Conservation (phyloP, 1,284 basidiomycete genomes). For the Tranzscheliella williamsii region DNA sequence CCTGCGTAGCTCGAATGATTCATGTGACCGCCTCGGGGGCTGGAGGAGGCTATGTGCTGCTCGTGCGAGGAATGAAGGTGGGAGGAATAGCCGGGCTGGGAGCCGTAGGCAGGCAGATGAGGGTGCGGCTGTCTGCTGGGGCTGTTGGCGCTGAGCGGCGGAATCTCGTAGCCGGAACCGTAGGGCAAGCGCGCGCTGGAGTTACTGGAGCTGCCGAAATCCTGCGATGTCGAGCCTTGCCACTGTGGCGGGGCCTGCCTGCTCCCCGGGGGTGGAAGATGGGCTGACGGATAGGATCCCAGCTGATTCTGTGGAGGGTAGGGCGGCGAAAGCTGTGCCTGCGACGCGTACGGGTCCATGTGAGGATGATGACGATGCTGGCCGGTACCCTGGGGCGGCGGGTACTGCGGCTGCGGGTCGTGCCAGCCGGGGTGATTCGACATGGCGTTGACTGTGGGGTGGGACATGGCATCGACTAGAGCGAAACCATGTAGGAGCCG, state of each 20-base stretch:
- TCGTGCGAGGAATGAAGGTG: conserved; percentile 8
- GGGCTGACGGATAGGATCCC: conserved; percentile 11
- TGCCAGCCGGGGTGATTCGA: conserved; percentile 31
- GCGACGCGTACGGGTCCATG: conserved; percentile 21
- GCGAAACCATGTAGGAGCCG: too few relatives aligned
- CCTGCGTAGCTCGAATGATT: too few relatives aligned
- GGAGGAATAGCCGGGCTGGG: conserved; percentile 10
- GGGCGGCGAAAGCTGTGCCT: conserved; percentile 6
- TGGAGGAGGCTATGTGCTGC: conserved; percentile 10
- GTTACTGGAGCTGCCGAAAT: conserved; percentile 8
- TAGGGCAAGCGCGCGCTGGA: conserved; percentile 16
- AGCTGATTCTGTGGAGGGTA: conserved; percentile 5
- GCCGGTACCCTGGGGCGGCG: conserved; percentile 1
- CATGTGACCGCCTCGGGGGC: background rate
- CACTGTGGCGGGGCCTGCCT: conserved; percentile 12
- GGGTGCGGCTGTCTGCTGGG: conserved; percentile 21
- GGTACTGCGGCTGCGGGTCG: conserved; percentile 20
- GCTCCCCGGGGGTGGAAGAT: conserved; percentile 15
- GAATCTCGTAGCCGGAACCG: conserved; percentile 6
- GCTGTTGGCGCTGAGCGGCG: conserved; percentile 1
- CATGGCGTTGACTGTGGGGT: conserved; percentile 3
- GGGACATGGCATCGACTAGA: background rate
- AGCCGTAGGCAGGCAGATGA: conserved; percentile 10
- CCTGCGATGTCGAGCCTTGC: background rate
- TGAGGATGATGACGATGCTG: conserved; percentile 20